A percentile compares a stretch with the other conserved stretches of the same genome.
Conservation (phyloP, 2,329 filamentous ascomycete genomes). For the Chaetomiaceae sp. region DNA sequence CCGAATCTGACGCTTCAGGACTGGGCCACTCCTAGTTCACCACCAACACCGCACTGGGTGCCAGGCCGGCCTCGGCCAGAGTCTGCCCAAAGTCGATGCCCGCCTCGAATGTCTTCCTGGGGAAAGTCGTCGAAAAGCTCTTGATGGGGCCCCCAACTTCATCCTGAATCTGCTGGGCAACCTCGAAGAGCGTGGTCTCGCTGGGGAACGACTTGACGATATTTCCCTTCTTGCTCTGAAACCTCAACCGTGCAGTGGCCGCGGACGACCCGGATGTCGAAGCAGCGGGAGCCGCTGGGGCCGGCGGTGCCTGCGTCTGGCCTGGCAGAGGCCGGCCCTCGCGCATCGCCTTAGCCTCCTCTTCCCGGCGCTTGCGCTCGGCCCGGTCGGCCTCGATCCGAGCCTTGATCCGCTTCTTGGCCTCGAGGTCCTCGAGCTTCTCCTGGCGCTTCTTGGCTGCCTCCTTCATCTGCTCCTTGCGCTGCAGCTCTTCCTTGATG, state of each 20-base stretch:
- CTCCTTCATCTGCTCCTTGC: conserved; percentile 89
- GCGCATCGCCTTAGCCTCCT: conserved; percentile 78
- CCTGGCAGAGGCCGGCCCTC: conserved; percentile 60
- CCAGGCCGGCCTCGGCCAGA: conserved; percentile 83
- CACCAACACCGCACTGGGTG: conserved; percentile 86
- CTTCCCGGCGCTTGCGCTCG: conserved; percentile 78
- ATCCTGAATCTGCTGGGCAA: conserved; percentile 68
- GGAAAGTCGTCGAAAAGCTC: conserved; percentile 83
- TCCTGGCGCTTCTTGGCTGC: conserved; percentile 81
- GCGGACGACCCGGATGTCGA: conserved; percentile 57
- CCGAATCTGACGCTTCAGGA: too few species aligned
- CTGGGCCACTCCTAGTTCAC: conserved; percentile 47
- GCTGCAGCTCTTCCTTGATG: conserved; percentile 79
- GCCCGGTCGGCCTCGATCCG: conserved; percentile 95
- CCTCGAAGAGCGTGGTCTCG: conserved; percentile 88
- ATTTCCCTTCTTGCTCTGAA: conserved; percentile 73
- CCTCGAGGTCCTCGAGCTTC: conserved; percentile 78
- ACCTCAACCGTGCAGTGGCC: conserved; percentile 72
- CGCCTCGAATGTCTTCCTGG: conserved; percentile 71
- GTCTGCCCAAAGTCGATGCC: conserved; percentile 78
- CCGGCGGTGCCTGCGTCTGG: conserved; percentile 35
- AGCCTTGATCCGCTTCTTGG: conserved; percentile 83
- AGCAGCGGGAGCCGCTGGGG: conserved; percentile 44
- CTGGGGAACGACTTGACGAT: conserved; percentile 84
- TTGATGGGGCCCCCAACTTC: conserved; percentile 68